A percentile compares a stretch with the other conserved stretches of the same genome.
Evolutionary conservation across 305 asterid species (phyloP).

Genomic region (Solanum chacoense): DNA sequence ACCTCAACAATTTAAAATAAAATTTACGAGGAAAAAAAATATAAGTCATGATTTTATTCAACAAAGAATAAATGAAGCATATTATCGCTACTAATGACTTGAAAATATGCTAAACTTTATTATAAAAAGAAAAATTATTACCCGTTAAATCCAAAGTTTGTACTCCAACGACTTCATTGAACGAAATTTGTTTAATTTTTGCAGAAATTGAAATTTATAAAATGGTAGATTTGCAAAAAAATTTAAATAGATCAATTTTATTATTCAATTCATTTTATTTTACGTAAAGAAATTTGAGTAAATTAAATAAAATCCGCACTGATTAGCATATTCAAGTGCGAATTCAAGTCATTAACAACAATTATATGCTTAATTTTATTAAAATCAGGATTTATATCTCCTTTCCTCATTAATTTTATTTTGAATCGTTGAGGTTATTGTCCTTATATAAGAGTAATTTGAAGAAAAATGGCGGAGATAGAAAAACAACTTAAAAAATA

Average conservation of each 20-base stretch:
- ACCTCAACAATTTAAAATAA: not conserved
- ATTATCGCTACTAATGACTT: not conserved
- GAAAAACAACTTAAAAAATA: not conserved
- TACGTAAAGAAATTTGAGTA: not conserved
- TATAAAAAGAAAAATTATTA: too few relatives aligned
- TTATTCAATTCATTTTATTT: too few relatives aligned
- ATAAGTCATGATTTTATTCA: not conserved
- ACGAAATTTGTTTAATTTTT: too few relatives aligned
- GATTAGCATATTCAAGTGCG: not conserved
- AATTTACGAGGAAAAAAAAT: not conserved
- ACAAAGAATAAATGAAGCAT: not conserved
- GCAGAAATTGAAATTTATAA: too few relatives aligned
- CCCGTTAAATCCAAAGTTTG: not conserved
- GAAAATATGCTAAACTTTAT: not conserved
- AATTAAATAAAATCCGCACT: too few relatives aligned
- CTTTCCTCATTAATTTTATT: not conserved
- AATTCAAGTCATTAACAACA: not conserved
- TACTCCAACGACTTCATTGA: not conserved
- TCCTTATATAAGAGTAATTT: not conserved
- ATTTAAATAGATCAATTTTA: not conserved
- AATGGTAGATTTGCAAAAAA: not conserved
- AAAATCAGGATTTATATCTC: too few relatives aligned
- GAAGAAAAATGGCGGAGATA: not conserved
- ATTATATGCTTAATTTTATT: not conserved
- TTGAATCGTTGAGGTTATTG: not conserved